Evolutionary conservation across 148 eudicot species (phyloP).

Genomic region (Pharnaceum exiguum): DNA sequence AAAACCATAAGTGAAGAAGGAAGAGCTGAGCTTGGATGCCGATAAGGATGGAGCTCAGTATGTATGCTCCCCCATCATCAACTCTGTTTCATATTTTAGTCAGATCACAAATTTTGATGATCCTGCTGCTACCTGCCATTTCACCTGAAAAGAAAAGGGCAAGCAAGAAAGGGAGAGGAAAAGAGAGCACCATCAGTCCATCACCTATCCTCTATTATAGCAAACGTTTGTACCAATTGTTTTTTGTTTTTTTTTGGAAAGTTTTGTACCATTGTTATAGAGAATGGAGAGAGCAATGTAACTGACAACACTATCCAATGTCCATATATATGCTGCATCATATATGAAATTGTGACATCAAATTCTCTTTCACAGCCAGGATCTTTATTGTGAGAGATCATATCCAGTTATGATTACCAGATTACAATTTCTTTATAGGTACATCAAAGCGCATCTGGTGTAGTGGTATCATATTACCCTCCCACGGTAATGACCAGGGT

Average conservation of each 20-base stretch:
- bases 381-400: not conserved
- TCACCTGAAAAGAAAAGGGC: too few species aligned
- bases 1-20: conserved; percentile 40
- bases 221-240: too few species aligned
- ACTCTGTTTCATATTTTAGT: conserved; percentile 6
- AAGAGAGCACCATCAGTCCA: too few species aligned
- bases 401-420: not conserved
- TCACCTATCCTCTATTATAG: too few species aligned
- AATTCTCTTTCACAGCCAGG: not conserved
- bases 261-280: not conserved
- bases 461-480: conserved; percentile 43
- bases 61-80: not conserved
- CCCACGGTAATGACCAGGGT: conserved; percentile 51
- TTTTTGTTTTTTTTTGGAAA: too few species aligned
- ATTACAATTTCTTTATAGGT: not conserved
- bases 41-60: conserved; percentile 12
- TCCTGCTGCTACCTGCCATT: too few species aligned
- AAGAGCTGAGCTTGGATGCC: conserved; percentile 50
- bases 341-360: too few species aligned
- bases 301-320: not conserved
- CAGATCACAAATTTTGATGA: not conserved
- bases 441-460: conserved; percentile 28
- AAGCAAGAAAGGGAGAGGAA: too few species aligned
- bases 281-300: not conserved
- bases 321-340: too few species aligned